Evolutionary conservation across 495 filamentous ascomycete species (phyloP).

Genomic region (Aspergillus avenaceus): DNA sequence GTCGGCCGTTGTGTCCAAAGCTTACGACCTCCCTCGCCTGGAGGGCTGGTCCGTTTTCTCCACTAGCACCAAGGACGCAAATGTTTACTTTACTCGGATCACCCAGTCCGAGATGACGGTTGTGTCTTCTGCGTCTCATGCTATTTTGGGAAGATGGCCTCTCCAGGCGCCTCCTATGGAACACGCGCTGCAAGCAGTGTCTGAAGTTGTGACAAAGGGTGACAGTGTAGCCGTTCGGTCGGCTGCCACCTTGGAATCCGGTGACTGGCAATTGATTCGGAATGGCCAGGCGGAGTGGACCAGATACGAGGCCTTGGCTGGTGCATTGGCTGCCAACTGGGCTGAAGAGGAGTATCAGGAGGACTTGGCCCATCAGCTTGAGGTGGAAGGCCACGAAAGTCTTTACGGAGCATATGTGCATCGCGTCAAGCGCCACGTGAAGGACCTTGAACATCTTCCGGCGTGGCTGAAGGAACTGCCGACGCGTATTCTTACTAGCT

Average conservation of each 20-base stretch:
- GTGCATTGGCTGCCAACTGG: constrained; percentile 71
- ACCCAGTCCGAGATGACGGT: constrained; percentile 67
- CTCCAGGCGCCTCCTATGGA: constrained; percentile 39
- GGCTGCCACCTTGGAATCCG: constrained; percentile 62
- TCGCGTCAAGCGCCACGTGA: constrained; percentile 74
- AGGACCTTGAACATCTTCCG: constrained; percentile 77
- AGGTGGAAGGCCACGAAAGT: constrained; percentile 81
- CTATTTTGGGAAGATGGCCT: constrained; percentile 68
- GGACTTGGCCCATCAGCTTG: constrained; percentile 70
- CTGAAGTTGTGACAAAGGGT: constrained; percentile 73
- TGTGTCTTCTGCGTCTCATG: constrained; percentile 73
- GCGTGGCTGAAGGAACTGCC: constrained; percentile 65
- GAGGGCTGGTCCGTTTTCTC: constrained; percentile 71
- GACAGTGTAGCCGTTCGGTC: constrained; percentile 70
- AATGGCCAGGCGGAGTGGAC: constrained; percentile 80
- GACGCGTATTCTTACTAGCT: constrained; percentile 59
- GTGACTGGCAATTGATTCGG: constrained; percentile 79
- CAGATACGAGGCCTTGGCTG: constrained; percentile 74
- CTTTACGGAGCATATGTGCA: constrained; percentile 78
- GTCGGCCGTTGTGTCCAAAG: constrained; percentile 60
- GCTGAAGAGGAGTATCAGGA: constrained; percentile 66
- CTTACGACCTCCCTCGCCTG: constrained; percentile 69
- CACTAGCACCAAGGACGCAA: constrained; percentile 67
- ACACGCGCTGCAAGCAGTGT: constrained; percentile 59
- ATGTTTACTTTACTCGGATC: constrained; percentile 83